phyloP scores from a whole-genome alignment of 305 asterid species.

The Fraxinus greggii region DNA sequence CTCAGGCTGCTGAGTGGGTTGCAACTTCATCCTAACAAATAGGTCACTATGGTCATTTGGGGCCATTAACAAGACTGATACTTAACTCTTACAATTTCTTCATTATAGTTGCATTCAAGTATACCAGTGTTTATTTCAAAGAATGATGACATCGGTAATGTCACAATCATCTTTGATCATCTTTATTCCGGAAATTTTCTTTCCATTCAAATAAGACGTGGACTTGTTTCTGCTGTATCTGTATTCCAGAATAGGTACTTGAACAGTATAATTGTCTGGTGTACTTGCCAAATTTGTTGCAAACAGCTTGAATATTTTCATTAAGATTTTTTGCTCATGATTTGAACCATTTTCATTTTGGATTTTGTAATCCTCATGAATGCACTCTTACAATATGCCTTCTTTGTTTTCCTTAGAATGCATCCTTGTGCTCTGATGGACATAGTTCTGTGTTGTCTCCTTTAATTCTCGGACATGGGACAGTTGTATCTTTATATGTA shows the following conservation, averaged over 20 bases:
- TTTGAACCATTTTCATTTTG: not conserved
- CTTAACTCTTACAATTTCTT: not conserved
- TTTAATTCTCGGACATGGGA: not conserved
- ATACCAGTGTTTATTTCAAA: not conserved
- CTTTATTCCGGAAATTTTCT: not conserved
- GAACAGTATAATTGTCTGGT: not conserved
- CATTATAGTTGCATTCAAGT: not conserved
- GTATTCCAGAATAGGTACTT: not conserved
- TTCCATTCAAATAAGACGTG: not conserved
- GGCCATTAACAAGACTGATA: not conserved
- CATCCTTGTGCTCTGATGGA: not conserved
- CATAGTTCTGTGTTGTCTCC: not conserved
- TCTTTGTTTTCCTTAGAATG: not conserved
- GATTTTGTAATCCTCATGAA: not conserved
- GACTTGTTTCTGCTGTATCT: not conserved
- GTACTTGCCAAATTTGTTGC: not conserved
- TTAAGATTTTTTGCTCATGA: not conserved
- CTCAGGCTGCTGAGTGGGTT: not conserved
- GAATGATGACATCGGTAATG: not conserved
- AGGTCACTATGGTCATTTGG: not conserved
- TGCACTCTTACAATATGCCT: not conserved
- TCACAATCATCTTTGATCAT: not conserved
- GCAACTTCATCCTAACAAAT: not conserved
- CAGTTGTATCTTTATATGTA: not conserved
- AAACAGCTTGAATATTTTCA: not conserved